Base-by-base conservation (phyloP, 2,329 filamentous ascomycete species). In the Trichoderma lentiforme region DNA sequence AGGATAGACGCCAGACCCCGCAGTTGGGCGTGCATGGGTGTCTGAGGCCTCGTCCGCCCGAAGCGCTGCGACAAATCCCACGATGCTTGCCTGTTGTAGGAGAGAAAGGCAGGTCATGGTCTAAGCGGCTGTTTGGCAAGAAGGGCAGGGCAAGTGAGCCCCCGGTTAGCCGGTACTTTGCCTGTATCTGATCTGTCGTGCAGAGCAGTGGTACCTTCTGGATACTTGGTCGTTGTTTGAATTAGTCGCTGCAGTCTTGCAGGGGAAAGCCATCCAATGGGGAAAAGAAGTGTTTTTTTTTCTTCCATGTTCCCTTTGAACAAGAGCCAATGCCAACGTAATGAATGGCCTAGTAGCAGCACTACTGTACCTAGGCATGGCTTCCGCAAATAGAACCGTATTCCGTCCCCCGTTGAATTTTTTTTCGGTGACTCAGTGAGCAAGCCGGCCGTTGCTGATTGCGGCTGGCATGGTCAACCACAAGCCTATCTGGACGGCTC, bases 1-100 rank as follows among this genome's bases (percentile, higher is more conserved):
- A 63, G 51, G 39, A 70, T 57, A 58, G 53, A 58, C 32, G 47
- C 32, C 28, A 56, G 70, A 72, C 71, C 71, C 71, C 71, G 71
- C 71, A 72, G 71, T 72, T 72, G 71, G 71, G 71, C 70, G 43
- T 67, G 70, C 63, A 65, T 71, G 70, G 70, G 62, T 64, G 53
- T 71, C 53, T 24, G 56, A 47, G 65, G 66, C 66, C 26, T 70
- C 66, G 66, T 70, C 66, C 66, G 66, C 66, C 66, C 57, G 57
- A 70, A 70, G 66, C 66, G 66, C 66, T 70, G 39, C 36, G 47
- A 34, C 28, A 51, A 70, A 62, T 70, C 24, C 66, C 36, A 66
- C 62, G 63, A 71, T 71, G 65, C 58, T 57, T 53, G 64, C 57
- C 56, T 43, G 39, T 30, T 32, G 30, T 30, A 18, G 58, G 71